Conservation (phyloP, 2,329 filamentous ascomycete species). For the Aspergillus felis region DNA sequence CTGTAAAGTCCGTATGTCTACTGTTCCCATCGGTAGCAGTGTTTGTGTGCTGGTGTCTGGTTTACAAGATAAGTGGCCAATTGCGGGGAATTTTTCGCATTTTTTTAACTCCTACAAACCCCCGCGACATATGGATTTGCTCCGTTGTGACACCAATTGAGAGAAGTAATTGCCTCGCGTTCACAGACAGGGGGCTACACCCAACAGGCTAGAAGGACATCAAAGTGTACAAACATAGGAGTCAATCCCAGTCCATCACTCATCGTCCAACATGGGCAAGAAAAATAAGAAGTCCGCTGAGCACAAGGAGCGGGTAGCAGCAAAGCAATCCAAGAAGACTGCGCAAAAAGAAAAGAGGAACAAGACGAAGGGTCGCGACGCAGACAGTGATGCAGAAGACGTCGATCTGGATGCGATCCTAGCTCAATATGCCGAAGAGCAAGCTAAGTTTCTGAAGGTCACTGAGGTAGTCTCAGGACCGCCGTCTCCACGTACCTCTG, state of each 20-base stretch:
- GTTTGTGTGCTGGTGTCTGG: background rate
- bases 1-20: background rate
- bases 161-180: background rate
- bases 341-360: constrained; percentile 71
- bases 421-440: constrained; percentile 85
- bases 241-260: background rate
- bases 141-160: background rate
- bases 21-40: background rate
- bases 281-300: constrained; percentile 57
- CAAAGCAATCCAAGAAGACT: constrained; percentile 85
- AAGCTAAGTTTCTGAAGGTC: constrained; percentile 90
- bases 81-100: background rate
- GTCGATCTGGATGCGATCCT: constrained; percentile 90
- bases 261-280: constrained; percentile 40
- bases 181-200: background rate
- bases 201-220: background rate
- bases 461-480: constrained; percentile 73
- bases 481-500: constrained; percentile 73
- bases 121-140: background rate
- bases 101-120: constrained; percentile 4
- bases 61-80: constrained; percentile 1
- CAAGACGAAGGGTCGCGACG: constrained; percentile 62
- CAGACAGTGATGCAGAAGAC: constrained; percentile 86
- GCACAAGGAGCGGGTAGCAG: constrained; percentile 54
- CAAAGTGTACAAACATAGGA: background rate